Evolutionary conservation across 2,329 filamentous ascomycete species (phyloP).

Genomic region (Trichoderma sp.): DNA sequence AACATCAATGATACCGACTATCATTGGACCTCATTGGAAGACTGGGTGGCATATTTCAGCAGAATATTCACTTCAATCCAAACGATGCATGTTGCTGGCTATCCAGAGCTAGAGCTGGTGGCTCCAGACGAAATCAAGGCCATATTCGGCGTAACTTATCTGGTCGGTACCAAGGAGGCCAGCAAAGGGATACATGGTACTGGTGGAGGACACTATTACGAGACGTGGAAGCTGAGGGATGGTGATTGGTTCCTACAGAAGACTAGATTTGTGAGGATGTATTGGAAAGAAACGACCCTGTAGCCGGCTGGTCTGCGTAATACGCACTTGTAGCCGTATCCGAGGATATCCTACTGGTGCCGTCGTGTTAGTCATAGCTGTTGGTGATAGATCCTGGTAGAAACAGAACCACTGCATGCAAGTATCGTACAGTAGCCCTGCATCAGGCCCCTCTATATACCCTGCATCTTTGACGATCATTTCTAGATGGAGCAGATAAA

Average conservation of each 20-base stretch:
- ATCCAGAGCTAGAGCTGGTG: not conserved
- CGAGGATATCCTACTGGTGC: no score
- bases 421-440: no score
- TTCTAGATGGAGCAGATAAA: no score
- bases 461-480: no score
- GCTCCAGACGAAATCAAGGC: not conserved
- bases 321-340: no score
- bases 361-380: no score
- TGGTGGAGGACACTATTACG: not conserved
- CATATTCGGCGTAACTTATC: not conserved
- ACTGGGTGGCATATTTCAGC: not conserved
- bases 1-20: not conserved
- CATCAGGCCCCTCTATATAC: no score
- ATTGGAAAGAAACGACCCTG: not conserved
- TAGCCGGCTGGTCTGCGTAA: not conserved
- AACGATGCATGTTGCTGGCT: not conserved
- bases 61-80: not conserved
- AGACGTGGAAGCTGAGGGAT: conserved; percentile 9
- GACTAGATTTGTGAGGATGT: not conserved
- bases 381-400: no score
- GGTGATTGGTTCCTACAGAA: not conserved
- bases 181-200: not conserved
- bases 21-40: not conserved
- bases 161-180: not conserved
- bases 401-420: no score